A percentile compares a stretch with the other conserved stretches of the same genome.
Evolutionary conservation across 371 early-diverging fungal species (phyloP).

Genomic region (Thermomucor indicae-seudaticae): DNA sequence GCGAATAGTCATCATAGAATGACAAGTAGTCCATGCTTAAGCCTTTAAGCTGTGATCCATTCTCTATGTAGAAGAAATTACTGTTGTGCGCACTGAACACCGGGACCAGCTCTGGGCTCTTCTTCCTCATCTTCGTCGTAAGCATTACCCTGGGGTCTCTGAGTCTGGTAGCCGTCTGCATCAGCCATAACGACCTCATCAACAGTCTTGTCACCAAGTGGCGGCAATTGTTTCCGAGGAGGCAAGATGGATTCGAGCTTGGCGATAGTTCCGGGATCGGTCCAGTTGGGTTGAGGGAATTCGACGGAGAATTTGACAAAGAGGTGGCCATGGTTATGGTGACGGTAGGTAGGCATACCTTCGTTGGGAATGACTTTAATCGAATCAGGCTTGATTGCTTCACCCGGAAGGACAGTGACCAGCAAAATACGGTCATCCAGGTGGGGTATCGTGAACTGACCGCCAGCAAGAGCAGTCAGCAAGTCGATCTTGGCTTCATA

Average conservation of each 20-base stretch:
- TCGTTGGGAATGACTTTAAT: conserved; percentile 78
- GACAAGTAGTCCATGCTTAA: not conserved
- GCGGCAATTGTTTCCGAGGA: conserved; percentile 39
- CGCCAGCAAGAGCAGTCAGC: conserved; percentile 91
- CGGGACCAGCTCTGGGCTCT: conserved; percentile 63
- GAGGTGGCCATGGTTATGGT: conserved; percentile 86
- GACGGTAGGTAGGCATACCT: conserved; percentile 94
- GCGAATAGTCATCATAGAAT: not conserved
- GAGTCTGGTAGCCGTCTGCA: conserved; percentile 70
- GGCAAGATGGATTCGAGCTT: conserved; percentile 69
- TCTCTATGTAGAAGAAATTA: conserved; percentile 29
- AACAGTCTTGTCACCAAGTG: conserved; percentile 43
- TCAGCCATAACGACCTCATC: conserved; percentile 80
- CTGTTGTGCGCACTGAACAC: conserved; percentile 96
- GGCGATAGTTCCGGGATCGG: conserved; percentile 56
- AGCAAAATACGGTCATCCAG: conserved; percentile 84
- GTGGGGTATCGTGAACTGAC: conserved; percentile 82
- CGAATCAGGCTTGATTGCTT: conserved; percentile 70
- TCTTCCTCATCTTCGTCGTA: conserved; percentile 71
- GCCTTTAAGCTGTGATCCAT: not conserved
- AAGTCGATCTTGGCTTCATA: conserved; percentile 85
- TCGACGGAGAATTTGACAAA: conserved; percentile 86
- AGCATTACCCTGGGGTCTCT: conserved; percentile 28
- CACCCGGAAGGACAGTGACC: conserved; percentile 88
- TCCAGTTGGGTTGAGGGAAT: conserved; percentile 88